Conservation (phyloP, 768 basidiomycete species). For the Nidularia pulvinata region DNA sequence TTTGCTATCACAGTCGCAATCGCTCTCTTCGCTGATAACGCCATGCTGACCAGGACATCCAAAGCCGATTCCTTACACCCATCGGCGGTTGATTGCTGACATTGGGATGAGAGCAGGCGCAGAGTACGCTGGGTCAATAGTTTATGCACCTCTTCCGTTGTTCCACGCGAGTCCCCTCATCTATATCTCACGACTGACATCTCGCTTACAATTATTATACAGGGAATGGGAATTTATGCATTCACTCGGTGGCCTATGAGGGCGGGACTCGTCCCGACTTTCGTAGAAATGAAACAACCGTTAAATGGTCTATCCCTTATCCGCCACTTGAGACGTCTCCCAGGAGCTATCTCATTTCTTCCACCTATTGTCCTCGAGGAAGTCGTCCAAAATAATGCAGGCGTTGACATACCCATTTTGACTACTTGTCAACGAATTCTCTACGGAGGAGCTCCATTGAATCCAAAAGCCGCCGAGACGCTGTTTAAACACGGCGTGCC, state of each 20-base stretch:
- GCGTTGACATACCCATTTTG: conserved; percentile 1
- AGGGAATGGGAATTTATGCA: conserved; percentile 10
- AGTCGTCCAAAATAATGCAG: conserved; percentile 5
- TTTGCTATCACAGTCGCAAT: neutral
- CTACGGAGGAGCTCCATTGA: conserved; percentile 11
- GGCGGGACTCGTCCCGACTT: conserved; percentile 3
- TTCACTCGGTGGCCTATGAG: conserved; percentile 8
- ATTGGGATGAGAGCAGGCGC: conserved; percentile 1
- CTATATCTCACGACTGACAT: neutral
- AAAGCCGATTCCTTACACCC: conserved; percentile 12
- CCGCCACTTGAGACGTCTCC: conserved; percentile 9
- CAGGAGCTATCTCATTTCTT: conserved; percentile 5
- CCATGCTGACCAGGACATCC: conserved; percentile 12
- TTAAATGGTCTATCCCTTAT: conserved; percentile 7
- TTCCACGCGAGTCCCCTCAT: conserved; percentile 11
- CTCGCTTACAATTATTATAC: neutral
- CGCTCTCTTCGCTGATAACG: neutral
- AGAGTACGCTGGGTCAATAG: conserved; percentile 5
- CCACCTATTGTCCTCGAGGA: conserved; percentile 15
- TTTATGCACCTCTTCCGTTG: conserved; percentile 13
- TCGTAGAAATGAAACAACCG: conserved; percentile 8
- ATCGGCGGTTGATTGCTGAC: conserved; percentile 7
- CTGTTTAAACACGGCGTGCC: conserved; percentile 4
- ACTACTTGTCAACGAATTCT: conserved; percentile 4
- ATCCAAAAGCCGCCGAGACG: conserved; percentile 5